Base-by-base conservation (phyloP, 805 yeast genomes). In the Suhomyces prunicola region DNA sequence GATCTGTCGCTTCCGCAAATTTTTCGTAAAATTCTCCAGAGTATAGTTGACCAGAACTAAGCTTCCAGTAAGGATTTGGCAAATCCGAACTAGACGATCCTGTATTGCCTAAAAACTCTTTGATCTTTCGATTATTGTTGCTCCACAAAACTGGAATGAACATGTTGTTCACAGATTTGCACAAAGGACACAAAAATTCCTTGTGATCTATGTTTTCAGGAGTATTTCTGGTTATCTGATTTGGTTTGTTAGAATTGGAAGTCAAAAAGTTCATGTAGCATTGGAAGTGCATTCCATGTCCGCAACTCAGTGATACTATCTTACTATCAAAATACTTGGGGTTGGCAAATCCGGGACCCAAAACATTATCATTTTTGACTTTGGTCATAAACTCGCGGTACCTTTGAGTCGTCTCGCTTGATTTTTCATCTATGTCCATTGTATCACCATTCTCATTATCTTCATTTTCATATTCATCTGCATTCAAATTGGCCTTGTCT, bases 231-330 rank as follows among this genome's bases (percentile, higher is more conserved):
- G 96, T 88, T 33, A 91, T 82, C 63, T 90, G 96, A 15, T 79
- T 82, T 59, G 81, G 83, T 13, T 86, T 78, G 6, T 77, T 69
- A 49, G 81, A 73, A 44, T 79, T 76, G n/a, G 85, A 79, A 31
- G 76, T 73, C 62, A 87, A 67, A 62, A 84, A 88, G 53, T 84
- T 83, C 50, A 82, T 68, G 61, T 86, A 87, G 65, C 99, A 93
- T 15, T 81, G 76, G 55, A 81, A 83, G 67, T 93, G 99, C 85
- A 93, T 87, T 1, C 96, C 96, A 69, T 93, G 99, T 1, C 97
- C 96, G 73, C 99, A 93, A 49, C 96, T 86, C 55, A 84, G 80
- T 3, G 86, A 75, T 1, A 87, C 78, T 6, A 80, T 66, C 52
- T 77, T 75, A 46, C 72, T 71, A 41, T 80, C 76, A 41, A 71